Conservation (phyloP, 139 green algal species). For the Dunaliella primolecta region DNA sequence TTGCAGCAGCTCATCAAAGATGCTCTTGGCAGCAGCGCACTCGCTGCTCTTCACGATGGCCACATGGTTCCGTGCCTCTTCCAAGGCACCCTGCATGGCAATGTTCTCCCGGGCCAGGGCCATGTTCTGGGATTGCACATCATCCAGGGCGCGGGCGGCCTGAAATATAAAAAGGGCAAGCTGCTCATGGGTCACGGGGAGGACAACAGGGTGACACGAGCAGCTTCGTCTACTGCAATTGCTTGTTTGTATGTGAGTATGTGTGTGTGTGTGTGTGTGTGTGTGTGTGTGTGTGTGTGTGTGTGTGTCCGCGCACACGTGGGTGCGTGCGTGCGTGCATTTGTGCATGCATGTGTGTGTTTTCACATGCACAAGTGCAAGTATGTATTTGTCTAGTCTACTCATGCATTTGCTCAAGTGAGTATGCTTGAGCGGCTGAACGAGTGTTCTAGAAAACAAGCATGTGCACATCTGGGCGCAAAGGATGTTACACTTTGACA, state of each 20-base stretch:
- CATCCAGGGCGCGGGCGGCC: constrained; percentile 38
- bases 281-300: background rate
- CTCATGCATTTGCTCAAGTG: too few relatives aligned
- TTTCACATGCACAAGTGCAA: background rate
- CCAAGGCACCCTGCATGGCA: constrained; percentile 43
- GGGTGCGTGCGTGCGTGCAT: background rate
- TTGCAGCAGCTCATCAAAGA: constrained; percentile 64
- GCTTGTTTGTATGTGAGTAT: too few relatives aligned
- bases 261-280: background rate
- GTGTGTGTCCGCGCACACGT: background rate
- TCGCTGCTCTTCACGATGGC: constrained; percentile 60
- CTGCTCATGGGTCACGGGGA: too few relatives aligned
- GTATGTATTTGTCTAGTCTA: too few relatives aligned
- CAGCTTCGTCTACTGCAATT: too few relatives aligned
- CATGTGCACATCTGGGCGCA: too few relatives aligned
- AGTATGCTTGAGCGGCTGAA: background rate
- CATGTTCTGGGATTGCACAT: constrained; percentile 41
- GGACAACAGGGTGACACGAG: too few relatives aligned
- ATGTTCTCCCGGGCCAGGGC: constrained; percentile 50
- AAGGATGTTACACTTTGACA: too few relatives aligned
- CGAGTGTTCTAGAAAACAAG: too few relatives aligned
- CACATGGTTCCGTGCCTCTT: constrained; percentile 58
- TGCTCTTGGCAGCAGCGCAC: constrained; percentile 45
- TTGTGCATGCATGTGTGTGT: constrained; percentile 1
- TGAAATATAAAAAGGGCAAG: too few relatives aligned